Base-by-base conservation (phyloP, 768 basidiomycete species). In the Psilocybe tampanensis region DNA sequence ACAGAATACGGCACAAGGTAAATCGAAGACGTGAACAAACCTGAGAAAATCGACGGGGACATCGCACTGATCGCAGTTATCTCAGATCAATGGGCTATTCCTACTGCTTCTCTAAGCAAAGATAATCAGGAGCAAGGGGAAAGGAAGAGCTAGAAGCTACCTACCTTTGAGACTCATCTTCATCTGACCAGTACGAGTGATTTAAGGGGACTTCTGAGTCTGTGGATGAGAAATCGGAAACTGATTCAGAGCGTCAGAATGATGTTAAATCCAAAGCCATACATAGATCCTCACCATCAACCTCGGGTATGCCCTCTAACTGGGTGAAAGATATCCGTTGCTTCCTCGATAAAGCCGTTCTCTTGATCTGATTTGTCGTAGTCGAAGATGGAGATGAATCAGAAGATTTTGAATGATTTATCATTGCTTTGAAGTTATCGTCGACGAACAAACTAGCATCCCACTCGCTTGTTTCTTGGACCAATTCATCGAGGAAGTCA, bases 391-490 rank as follows among this genome's bases (percentile, higher is more conserved):
- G 23, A 33, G 42, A 23, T 3, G 13, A 9, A 13, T 21, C 33
- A n/a, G 21, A 43, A 9, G 58, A 44, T 52, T 66, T 64, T 19
- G 76, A 73, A 36, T 66, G 66, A 44, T 74, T 63, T 17, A 83
- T 74, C 68, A 83, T 70, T 5, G 69, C 65, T 60, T 72, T 79
- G 68, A 84, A 84, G 18, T 75, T 76, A 34, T 76, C 66, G 58
- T 80, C 76, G 66, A 81, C 70, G 60, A 79, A 80, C 33, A 82
- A 63, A 55, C 72, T 77, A 15, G 74, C 68, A 59, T 83, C 81
- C 82, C 82, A 84, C 34, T 74, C 75, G 47, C 70, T 80, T 17
- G 80, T 78, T 60, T 80, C 81, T 44, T 79, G 75, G 1, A 78
- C 77, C 33, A 84, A 72, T 62, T 82, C 80, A 15, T 74, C 73